Evolutionary conservation across 75 land plant species (phyloP), one percentile per base, ranked within the genome.

Genomic region (Gnetum montanum): DNA sequence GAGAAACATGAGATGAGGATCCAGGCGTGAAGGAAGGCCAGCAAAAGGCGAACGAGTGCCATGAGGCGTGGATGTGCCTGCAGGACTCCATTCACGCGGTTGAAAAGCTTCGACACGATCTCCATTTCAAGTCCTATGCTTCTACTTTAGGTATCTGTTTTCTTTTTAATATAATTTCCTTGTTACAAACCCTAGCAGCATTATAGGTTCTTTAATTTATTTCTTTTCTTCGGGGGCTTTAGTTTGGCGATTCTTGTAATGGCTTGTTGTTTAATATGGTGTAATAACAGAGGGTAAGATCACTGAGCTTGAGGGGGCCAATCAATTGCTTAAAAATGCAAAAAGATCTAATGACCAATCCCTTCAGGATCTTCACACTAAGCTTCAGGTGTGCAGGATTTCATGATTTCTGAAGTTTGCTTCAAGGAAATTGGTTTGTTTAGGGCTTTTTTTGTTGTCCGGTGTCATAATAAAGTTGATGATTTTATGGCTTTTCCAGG

Each of bases 31-130:
- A 18, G 18, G 43, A 41, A 15, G 13, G n/a, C 43, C 16, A 41
- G 43, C 43, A 41, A 18, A 18, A 15, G 7, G 18, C 13, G 43
- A 41, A 41, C 43, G 43, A 41, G 18, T 41, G 43, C 43, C 43
- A 41, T 41, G 43, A 41, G 13, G 43, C 43, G 5, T 41, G 43
- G 43, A 41, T 41, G 43, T 41, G 43, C 43, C 43, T 41, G n/a
- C 43, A 18, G 18, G 43, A 41, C 5, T 41, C 43, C 43, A 41
- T 18, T 41, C 43, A 18, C 43, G 16, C 13, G 18, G 16, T 41
- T 8, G 43, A 41, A 41, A 18, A 41, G 43, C 43, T 41, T 18
- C 13, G 43, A 12, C 13, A 47, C 25, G 28, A 47, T n/a, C 50
- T 22, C 20, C 50, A 47, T 47, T 47, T 47, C 12, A 47, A 47